A percentile compares a stretch with the other conserved stretches of the same genome.
Evolutionary conservation across 2,329 filamentous ascomycete genomes (phyloP).

Genomic region (Aspergillus carbonarius): DNA sequence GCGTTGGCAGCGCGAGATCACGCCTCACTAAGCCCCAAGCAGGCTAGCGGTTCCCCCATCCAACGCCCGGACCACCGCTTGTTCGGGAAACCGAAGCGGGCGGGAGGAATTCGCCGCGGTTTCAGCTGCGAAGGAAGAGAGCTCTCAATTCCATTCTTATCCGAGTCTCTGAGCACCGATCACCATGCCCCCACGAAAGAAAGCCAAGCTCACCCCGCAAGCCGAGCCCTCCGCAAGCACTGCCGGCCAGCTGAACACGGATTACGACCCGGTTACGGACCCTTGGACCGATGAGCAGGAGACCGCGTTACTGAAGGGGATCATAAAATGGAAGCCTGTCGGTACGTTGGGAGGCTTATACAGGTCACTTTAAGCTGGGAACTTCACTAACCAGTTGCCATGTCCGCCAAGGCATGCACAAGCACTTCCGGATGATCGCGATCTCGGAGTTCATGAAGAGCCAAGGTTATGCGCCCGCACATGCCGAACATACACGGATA

Average conservation of each 20-base stretch:
- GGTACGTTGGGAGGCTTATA: slow-evolving; percentile 52
- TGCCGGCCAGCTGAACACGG: slow-evolving; percentile 36
- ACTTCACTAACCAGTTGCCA: slow-evolving; percentile 3
- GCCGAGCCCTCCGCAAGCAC: slow-evolving; percentile 30
- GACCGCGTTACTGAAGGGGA: slow-evolving; percentile 85
- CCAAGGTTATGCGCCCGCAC: slow-evolving; percentile 70
- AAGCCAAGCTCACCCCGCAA: slow-evolving; percentile 50
- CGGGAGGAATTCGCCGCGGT: background rate
- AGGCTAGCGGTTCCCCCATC: slow-evolving; percentile 12
- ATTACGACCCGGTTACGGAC: slow-evolving; percentile 59
- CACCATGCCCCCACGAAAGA: slow-evolving; percentile 58
- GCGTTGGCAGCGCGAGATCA: slow-evolving; percentile 26
- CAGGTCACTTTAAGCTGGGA: background rate
- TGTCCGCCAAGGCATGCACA: slow-evolving; percentile 68
- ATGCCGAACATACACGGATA: slow-evolving; percentile 74
- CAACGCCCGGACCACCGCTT: slow-evolving; percentile 31
- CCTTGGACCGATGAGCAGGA: slow-evolving; percentile 96
- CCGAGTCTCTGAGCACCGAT: background rate
- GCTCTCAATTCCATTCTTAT: background rate
- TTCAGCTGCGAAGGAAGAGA: background rate
- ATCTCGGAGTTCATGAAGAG: slow-evolving; percentile 78
- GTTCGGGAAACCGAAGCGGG: slow-evolving; percentile 22
- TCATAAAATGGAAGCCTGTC: slow-evolving; percentile 95
- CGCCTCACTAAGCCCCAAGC: slow-evolving; percentile 16
- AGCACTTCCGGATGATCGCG: slow-evolving; percentile 87